Evolutionary conservation across 23 red algal species (phyloP).

Genomic region (Gracilaria gracilis): DNA sequence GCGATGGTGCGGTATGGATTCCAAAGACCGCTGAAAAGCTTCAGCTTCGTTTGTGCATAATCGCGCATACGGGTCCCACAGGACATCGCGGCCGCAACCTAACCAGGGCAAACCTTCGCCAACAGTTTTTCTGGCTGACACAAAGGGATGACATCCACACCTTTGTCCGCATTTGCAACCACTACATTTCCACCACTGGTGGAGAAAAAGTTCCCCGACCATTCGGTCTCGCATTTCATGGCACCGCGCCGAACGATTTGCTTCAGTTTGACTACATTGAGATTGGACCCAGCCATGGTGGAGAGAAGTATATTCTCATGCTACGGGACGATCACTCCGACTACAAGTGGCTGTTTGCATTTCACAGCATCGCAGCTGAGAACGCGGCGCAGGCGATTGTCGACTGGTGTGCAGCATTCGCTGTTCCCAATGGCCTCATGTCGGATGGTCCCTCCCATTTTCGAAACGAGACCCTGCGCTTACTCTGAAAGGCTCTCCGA

Average conservation of each 20-base stretch:
- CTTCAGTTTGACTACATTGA: neutral
- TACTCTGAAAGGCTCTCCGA: neutral
- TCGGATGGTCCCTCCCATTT: neutral
- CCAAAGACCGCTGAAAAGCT: no score
- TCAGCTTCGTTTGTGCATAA: neutral
- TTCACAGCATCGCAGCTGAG: neutral
- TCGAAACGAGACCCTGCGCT: neutral
- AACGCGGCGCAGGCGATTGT: neutral
- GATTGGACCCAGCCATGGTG: neutral
- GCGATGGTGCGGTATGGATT: no score
- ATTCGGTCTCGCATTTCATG: neutral
- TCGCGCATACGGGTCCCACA: neutral
- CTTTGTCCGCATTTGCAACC: neutral
- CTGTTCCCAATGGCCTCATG: neutral
- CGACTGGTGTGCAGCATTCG: neutral
- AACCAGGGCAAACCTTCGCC: neutral
- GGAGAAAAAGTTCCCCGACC: neutral
- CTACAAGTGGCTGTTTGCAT: neutral
- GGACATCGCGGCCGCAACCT: neutral
- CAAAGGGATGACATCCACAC: neutral
- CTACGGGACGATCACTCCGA: conserved; percentile 1
- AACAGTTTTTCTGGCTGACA: neutral
- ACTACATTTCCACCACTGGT: neutral
- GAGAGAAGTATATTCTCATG: neutral
- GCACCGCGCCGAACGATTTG: neutral